Evolutionary conservation across 2,329 filamentous ascomycete genomes (phyloP).

Genomic region (Aspergillus viridinutans): DNA sequence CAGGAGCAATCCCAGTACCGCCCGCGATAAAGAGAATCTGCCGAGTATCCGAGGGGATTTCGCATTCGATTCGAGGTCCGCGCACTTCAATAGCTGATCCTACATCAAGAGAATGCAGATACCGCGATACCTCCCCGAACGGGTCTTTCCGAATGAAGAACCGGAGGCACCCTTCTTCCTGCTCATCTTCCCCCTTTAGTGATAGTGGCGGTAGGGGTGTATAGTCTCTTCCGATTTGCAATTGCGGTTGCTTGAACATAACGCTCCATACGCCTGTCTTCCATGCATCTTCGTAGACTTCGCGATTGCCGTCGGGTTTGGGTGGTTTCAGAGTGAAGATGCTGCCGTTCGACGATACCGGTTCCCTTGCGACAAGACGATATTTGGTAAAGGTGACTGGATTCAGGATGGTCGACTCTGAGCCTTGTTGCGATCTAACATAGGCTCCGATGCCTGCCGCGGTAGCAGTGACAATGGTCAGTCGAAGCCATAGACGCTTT

Average conservation of each 20-base stretch:
- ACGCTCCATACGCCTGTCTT: conserved; percentile 74
- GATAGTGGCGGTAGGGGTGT: conserved; percentile 64
- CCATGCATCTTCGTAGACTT: conserved; percentile 49
- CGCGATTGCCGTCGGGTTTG: conserved; percentile 28
- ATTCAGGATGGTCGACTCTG: conserved; percentile 28
- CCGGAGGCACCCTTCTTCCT: conserved; percentile 49
- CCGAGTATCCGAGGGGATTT: conserved; percentile 51
- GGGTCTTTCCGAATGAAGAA: conserved; percentile 76
- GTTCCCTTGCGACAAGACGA: conserved; percentile 39
- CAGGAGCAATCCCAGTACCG: conserved; percentile 87
- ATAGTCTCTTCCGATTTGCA: conserved; percentile 89
- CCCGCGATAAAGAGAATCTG: conserved; percentile 81
- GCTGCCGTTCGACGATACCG: conserved; percentile 44
- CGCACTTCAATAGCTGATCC: conserved; percentile 68
- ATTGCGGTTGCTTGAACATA: conserved; percentile 87
- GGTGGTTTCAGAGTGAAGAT: conserved; percentile 42
- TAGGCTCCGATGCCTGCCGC: conserved; percentile 36
- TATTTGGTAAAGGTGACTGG: conserved; percentile 39
- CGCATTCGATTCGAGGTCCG: conserved; percentile 70
- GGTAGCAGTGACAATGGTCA: conserved; percentile 30
- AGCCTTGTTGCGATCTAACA: conserved; percentile 25
- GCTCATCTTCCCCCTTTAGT: conserved; percentile 11
- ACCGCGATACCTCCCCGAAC: conserved; percentile 80
- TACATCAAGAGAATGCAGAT: conserved; percentile 62
- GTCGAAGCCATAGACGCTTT: conserved; percentile 30